Percentiles rank a stretch among this genome's conserved stretches.
phyloP scores from a whole-genome alignment of 2,329 filamentous ascomycete species.

The Fusarium caatingaense region DNA sequence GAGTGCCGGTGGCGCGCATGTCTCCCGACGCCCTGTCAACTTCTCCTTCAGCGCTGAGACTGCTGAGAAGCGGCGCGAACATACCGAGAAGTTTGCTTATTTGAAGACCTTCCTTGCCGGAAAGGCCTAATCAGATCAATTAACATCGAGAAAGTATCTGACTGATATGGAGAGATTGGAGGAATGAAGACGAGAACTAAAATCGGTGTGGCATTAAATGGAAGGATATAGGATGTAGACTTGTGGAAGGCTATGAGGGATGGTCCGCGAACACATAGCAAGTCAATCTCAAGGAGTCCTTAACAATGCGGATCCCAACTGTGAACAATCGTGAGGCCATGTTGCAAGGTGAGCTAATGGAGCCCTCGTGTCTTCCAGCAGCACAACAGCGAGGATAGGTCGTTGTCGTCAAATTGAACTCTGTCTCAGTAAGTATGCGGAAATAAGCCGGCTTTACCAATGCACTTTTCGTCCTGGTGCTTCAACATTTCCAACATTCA shows the following conservation, averaged over 20 bases:
- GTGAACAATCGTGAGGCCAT: fast-evolving
- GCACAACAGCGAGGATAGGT: no score
- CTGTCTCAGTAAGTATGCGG: neutral
- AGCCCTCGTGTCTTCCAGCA: neutral
- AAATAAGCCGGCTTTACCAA: slow-evolving; percentile 2
- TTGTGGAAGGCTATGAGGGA: neutral
- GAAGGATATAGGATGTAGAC: neutral
- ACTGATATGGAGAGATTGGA: neutral
- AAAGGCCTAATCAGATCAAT: neutral
- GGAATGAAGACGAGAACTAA: neutral
- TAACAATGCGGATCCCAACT: no score
- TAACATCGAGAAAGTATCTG: neutral
- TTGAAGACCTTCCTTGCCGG: slow-evolving; percentile 26
- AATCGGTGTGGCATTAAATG: neutral
- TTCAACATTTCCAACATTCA: neutral
- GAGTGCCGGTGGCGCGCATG: neutral
- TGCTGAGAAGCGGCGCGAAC: slow-evolving; percentile 5
- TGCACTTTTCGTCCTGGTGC: neutral
- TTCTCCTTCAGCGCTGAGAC: slow-evolving; percentile 12
- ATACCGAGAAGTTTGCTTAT: neutral
- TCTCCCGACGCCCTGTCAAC: slow-evolving; percentile 1
- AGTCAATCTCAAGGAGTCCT: neutral
- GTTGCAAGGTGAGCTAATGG: neutral
- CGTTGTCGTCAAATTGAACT: neutral
- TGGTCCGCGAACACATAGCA: neutral